Evolutionary conservation across 1,139 yeast species (phyloP).

Genomic region (Magnusiomyces fungicola): DNA sequence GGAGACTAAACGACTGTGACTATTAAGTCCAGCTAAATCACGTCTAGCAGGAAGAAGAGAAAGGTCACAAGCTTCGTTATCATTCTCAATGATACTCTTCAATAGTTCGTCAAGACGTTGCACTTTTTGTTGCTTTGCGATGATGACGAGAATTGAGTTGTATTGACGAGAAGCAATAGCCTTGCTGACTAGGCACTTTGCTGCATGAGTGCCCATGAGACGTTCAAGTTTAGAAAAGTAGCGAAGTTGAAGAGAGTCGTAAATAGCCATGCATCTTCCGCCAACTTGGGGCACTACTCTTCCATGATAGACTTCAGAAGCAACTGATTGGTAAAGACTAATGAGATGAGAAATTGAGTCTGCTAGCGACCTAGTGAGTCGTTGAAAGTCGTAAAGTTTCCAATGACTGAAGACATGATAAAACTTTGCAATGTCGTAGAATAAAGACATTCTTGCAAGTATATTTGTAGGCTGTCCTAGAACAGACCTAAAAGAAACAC

Average conservation of each 20-base stretch:
- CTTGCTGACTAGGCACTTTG: neutral
- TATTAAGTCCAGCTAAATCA: neutral
- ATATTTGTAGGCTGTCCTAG: neutral
- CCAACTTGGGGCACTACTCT: neutral
- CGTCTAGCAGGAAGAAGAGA: neutral
- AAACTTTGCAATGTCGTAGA: neutral
- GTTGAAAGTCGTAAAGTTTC: neutral
- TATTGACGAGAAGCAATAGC: neutral
- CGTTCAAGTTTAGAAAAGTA: neutral
- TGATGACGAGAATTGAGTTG: neutral
- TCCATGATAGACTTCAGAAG: neutral
- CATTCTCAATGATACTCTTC: neutral
- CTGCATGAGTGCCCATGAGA: slow-evolving; percentile 1
- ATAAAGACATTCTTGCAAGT: neutral
- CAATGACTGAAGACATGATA: neutral
- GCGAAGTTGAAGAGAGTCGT: neutral
- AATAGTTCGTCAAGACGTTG: neutral
- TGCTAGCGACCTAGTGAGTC: neutral
- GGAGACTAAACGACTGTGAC: neutral
- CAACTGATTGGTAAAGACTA: neutral
- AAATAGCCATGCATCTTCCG: neutral
- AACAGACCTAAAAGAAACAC: neutral
- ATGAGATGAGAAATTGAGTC: neutral
- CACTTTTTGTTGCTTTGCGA: neutral
- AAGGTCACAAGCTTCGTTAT: neutral